Base-by-base conservation (phyloP, 2,329 filamentous ascomycete genomes). In the Amauroascus niger region DNA sequence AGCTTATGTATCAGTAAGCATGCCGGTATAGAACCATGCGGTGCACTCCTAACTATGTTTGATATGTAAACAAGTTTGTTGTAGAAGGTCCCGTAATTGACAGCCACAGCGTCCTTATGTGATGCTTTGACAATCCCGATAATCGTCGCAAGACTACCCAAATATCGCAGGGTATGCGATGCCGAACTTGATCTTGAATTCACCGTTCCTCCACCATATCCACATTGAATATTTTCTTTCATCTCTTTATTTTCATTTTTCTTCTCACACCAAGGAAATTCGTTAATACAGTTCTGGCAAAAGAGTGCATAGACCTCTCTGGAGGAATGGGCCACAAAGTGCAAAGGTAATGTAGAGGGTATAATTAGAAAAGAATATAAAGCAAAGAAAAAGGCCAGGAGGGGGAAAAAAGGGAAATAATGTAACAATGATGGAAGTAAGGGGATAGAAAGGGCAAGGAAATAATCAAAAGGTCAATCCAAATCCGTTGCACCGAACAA, bases 191-290 rank as follows among this genome's bases (percentile, higher is more conserved):
- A n/a, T n/a, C n/a, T n/a, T n/a, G n/a, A n/a, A n/a, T n/a, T n/a
- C n/a, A n/a, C n/a, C n/a, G n/a, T n/a, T n/a, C 5, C n/a, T 40
- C 9, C n/a, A 11, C 37, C 6, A 5, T 26, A 4, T 26, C 13
- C 40, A 43, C 40, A 43, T 43, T 43, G n/a, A 26, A 6, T 26
- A 20, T 26, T 43, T 43, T 43, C 4, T 30, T 45, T 28, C 13
- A 16, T 46, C 28, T 30, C 26, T 30, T 30, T 30, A 9, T 30
- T 9, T 9, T 9, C 9, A 9, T 6, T 46, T 26, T 33, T n/a
- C 9, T 26, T 43, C 43, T 33, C 20, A 39, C 9, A 51, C 49
- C 44, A 51, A 51, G 28, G 37, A 51, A 43, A 51, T 33, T 51
- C 49, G 39, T 51, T 33, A 11, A 35, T 51, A 35, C 40, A 43